Conservation (phyloP, 495 filamentous ascomycete genomes). For the Penicillium paxilli region DNA sequence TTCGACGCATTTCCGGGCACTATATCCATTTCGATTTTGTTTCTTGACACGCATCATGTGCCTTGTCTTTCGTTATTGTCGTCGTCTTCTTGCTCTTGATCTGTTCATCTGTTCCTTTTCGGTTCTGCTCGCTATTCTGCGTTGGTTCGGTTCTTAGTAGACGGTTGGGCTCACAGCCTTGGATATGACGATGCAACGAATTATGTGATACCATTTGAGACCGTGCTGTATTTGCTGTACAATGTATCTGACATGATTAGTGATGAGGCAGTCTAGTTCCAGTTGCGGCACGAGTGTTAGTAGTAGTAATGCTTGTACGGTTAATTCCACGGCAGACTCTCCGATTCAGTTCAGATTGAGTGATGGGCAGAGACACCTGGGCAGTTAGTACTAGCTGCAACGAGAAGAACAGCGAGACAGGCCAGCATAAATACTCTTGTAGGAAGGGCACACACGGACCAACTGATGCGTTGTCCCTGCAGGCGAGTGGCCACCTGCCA, state of each 20-base stretch:
- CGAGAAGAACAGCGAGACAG: not conserved
- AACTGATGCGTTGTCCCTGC: constrained; percentile 26
- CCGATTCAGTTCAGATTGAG: too few species aligned
- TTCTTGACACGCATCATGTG: not conserved
- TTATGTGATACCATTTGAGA: constrained; percentile 5
- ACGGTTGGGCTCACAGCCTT: constrained; percentile 24
- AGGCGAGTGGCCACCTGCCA: constrained; percentile 18
- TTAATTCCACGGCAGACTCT: too few species aligned
- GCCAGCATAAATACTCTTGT: constrained; percentile 9
- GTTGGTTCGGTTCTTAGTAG: constrained; percentile 10
- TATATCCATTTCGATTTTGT: constrained; percentile 2
- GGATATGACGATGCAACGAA: constrained; percentile 23
- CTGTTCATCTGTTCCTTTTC: not conserved
- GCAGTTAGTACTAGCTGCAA: too few species aligned
- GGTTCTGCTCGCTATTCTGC: constrained; percentile 1
- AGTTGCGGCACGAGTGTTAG: too few species aligned
- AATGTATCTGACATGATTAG: too few species aligned
- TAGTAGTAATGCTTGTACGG: too few species aligned
- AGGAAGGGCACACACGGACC: constrained; percentile 21
- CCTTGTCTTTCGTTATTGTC: not conserved
- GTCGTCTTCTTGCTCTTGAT: not conserved
- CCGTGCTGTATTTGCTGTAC: too few species aligned
- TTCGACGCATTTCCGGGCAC: constrained; percentile 1
- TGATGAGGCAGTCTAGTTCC: too few species aligned
- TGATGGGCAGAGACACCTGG: too few species aligned